A percentile compares a stretch with the other conserved stretches of the same genome.
These are phyloP conservation scores for Corinectria fuckeliana DNA, from an alignment of 2,329 filamentous ascomycete genomes.

Conservation along the genomic window DNA sequence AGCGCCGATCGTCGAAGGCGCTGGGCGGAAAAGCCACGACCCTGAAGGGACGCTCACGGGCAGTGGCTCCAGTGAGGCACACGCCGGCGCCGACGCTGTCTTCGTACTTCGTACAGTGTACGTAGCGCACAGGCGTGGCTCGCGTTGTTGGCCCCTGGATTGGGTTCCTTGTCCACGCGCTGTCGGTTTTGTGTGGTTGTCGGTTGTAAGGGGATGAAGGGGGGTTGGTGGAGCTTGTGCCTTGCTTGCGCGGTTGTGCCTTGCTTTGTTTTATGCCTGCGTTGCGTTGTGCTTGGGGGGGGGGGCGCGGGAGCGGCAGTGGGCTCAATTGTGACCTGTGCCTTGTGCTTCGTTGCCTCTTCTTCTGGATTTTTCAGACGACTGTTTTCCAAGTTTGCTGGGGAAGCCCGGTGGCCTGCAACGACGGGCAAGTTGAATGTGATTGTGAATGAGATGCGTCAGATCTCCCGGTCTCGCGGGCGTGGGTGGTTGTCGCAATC, in stretches of 20 bases:
- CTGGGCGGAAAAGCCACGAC: slow-evolving; percentile 26
- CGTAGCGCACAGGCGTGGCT: not conserved
- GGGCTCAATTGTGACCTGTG: slow-evolving; percentile 11
- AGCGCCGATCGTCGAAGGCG: slow-evolving; percentile 21
- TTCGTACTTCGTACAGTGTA: not conserved
- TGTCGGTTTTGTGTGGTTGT: slow-evolving; percentile 7
- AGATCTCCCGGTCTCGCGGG: not conserved
- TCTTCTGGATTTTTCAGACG: slow-evolving; percentile 4
- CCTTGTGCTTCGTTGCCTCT: not conserved
- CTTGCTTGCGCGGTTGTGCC: slow-evolving; percentile 11
- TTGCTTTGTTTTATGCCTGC: slow-evolving; percentile 11
- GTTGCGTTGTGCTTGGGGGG: not conserved
- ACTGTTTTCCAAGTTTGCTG: not conserved
- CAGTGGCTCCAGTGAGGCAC: not conserved
- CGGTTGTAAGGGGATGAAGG: slow-evolving; percentile 5
- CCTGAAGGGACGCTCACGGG: slow-evolving; percentile 24
- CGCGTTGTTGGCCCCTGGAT: slow-evolving; percentile 11
- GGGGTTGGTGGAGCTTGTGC: slow-evolving; percentile 10
- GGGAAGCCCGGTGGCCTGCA: slow-evolving; percentile 31
- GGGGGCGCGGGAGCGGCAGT: slow-evolving; percentile 12
- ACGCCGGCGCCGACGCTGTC: slow-evolving; percentile 6
- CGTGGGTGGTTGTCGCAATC: not conserved
- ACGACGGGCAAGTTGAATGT: slow-evolving; percentile 29
- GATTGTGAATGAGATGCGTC: slow-evolving; percentile 27
- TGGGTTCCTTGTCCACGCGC: not conserved